Evolutionary conservation across 2,329 filamentous ascomycete species (phyloP).

Genomic region (Colletotrichum eleusines): DNA sequence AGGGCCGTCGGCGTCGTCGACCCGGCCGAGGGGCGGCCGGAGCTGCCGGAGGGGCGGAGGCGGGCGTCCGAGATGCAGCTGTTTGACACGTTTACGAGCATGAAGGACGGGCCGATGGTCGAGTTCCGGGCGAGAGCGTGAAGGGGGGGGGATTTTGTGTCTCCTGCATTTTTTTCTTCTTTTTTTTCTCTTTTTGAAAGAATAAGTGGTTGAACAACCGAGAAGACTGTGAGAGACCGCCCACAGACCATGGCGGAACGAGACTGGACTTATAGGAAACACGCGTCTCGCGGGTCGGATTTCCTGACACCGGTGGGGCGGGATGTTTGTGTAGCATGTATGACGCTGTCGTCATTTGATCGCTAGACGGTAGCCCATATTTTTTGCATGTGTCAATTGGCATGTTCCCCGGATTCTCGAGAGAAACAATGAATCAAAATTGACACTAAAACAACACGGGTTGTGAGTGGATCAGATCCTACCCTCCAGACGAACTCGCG

Average conservation of each 20-base stretch:
- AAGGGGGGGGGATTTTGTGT: neutral
- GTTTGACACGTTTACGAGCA: conserved; percentile 78
- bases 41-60: conserved; percentile 66
- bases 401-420: neutral
- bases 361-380: too few species aligned
- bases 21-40: conserved; percentile 63
- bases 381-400: neutral
- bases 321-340: too few species aligned
- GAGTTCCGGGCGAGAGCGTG: conserved; percentile 63
- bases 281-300: too few species aligned
- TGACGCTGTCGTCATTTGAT: too few species aligned
- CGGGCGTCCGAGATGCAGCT: conserved; percentile 74
- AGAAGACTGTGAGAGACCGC: too few species aligned
- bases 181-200: too few species aligned
- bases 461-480: neutral
- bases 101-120: conserved; percentile 78
- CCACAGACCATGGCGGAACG: too few species aligned
- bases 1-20: conserved; percentile 62
- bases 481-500: neutral
- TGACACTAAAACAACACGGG: neutral
- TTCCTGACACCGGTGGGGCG: too few species aligned
- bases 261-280: too few species aligned
- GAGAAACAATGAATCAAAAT: neutral
- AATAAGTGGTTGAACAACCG: too few species aligned
- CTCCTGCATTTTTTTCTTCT: too few species aligned